Conservation (phyloP, 208 protist species). For the Wallacemonas rigidus region DNA sequence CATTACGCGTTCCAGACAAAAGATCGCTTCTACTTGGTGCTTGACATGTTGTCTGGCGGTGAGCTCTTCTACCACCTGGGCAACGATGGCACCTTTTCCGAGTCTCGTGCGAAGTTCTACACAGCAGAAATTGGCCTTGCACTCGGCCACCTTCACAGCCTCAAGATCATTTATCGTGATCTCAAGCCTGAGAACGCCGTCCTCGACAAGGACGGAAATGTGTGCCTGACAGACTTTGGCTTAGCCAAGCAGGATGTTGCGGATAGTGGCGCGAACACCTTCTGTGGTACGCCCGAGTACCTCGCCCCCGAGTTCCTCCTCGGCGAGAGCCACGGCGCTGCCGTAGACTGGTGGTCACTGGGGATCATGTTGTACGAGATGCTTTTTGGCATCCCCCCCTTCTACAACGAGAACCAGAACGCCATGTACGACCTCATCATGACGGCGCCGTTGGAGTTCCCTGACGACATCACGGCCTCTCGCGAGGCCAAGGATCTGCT, state of each 20-base stretch:
- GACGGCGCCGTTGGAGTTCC: slow-evolving; percentile 59
- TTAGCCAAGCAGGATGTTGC: slow-evolving; percentile 81
- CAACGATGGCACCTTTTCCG: slow-evolving; percentile 55
- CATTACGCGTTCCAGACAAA: slow-evolving; percentile 96
- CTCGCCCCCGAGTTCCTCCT: slow-evolving; percentile 94
- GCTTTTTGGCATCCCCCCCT: slow-evolving; percentile 94
- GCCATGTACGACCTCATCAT: slow-evolving; percentile 89
- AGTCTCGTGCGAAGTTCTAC: slow-evolving; percentile 90
- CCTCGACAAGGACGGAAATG: slow-evolving; percentile 82
- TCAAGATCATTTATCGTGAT: slow-evolving; percentile 93
- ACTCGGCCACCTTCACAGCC: slow-evolving; percentile 90
- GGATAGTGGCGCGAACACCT: slow-evolving; percentile 62
- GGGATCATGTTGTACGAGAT: slow-evolving; percentile 97
- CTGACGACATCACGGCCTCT: slow-evolving; percentile 36
- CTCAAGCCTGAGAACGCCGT: slow-evolving; percentile 93
- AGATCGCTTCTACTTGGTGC: slow-evolving; percentile 90
- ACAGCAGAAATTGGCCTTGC: slow-evolving; percentile 89
- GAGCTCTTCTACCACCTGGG: slow-evolving; percentile 90
- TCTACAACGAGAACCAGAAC: slow-evolving; percentile 90
- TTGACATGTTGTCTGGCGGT: slow-evolving; percentile 93
- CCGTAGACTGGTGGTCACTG: slow-evolving; percentile 98
- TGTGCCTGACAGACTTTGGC: slow-evolving; percentile 92
- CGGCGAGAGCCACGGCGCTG: slow-evolving; percentile 88
- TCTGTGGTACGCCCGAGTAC: slow-evolving; percentile 92
- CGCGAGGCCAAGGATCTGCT: slow-evolving; percentile 77